Evolutionary conservation across 352 stramenopile genomes (phyloP).

Genomic region (Aphanomyces astaci): DNA sequence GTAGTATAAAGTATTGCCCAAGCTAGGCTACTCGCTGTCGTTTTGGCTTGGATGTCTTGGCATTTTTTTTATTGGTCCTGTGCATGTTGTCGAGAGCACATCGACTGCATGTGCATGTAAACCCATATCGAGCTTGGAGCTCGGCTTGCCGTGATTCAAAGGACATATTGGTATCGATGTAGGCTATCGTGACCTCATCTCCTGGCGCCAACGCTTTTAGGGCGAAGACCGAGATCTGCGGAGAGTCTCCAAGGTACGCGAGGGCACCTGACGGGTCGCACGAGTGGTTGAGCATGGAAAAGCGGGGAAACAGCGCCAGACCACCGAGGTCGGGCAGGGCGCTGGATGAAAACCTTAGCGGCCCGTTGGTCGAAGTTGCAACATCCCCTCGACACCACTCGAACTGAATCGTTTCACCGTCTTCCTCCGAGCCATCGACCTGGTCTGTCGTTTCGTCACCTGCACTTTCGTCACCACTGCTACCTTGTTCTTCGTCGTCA

Average conservation of each 20-base stretch:
- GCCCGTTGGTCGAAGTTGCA: not conserved
- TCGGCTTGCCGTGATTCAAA: not conserved
- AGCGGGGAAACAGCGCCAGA: slow-evolving; percentile 7
- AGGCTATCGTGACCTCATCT: slow-evolving; percentile 18
- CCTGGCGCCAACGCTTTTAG: not conserved
- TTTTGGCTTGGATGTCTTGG: not conserved
- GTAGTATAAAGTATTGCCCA: too few relatives aligned
- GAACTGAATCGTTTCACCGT: slow-evolving; percentile 7
- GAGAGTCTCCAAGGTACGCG: not conserved
- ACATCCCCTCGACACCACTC: not conserved
- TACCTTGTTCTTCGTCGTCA: not conserved
- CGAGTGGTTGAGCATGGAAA: slow-evolving; percentile 21
- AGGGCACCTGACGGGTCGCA: slow-evolving; percentile 7
- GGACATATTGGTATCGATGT: not conserved
- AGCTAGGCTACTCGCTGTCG: not conserved
- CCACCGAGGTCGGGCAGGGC: not conserved
- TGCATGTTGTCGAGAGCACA: not conserved
- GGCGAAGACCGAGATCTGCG: slow-evolving; percentile 12
- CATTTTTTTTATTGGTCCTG: not conserved
- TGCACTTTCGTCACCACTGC: not conserved
- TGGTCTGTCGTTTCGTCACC: not conserved
- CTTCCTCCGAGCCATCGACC: not conserved
- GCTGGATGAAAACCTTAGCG: slow-evolving; percentile 1
- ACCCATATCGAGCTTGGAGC: slow-evolving; percentile 1
- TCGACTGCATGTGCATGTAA: not conserved